Evolutionary conservation across 176 grass and related monocot genomes (phyloP).

Genomic region (Tuctoria greenei): DNA sequence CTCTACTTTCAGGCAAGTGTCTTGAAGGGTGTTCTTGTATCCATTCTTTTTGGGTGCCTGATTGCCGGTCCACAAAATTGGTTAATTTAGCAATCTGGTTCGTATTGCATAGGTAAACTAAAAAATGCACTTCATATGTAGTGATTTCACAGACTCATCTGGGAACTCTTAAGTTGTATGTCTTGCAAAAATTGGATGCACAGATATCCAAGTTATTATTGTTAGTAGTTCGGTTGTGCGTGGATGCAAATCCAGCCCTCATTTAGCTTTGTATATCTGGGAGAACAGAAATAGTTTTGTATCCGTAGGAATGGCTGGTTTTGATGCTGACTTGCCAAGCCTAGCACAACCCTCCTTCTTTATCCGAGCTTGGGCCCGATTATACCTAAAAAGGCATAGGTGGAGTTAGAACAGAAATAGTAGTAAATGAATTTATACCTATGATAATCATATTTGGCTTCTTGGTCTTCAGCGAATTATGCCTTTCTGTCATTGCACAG

Average conservation of each 20-base stretch:
- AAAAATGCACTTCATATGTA: not conserved
- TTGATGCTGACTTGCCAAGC: too few relatives aligned
- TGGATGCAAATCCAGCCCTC: not conserved
- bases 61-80: not conserved
- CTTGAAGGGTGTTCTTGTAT: not conserved
- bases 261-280: not conserved
- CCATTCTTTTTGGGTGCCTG: not conserved
- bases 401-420: not conserved
- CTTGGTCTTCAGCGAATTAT: not conserved
- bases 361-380: too few relatives aligned
- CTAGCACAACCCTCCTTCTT: too few relatives aligned
- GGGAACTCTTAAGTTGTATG: not conserved
- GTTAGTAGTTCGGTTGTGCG: not conserved
- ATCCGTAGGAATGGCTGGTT: too few relatives aligned
- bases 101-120: not conserved
- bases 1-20: slow-evolving; percentile 90
- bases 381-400: too few relatives aligned
- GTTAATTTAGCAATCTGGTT: not conserved
- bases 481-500: not conserved
- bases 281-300: too few relatives aligned
- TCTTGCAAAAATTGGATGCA: not conserved
- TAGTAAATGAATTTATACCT: not conserved
- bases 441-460: not conserved
- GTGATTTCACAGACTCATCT: not conserved
- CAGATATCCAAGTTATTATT: not conserved